phyloP scores from a whole-genome alignment of 192 early-diverging fungal species.

The Rhizophagus clarus region DNA sequence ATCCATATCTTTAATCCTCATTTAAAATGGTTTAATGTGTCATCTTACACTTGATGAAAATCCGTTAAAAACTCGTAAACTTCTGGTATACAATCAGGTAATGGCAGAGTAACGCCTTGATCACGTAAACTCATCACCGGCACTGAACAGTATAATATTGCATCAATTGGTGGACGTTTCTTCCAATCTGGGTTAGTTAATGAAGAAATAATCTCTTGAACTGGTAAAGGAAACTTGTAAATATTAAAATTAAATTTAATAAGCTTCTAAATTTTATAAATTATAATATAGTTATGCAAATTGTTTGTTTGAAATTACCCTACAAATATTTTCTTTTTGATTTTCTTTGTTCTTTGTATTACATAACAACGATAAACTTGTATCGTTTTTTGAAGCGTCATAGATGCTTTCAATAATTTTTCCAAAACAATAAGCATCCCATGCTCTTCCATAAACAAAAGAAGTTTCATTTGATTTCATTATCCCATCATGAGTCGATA shows the following conservation, averaged over 20 bases:
- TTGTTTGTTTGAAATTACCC: not conserved
- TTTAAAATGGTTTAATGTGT: not conserved
- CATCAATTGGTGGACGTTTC: conserved; percentile 50
- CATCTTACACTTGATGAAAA: conserved; percentile 53
- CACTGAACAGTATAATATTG: conserved; percentile 51
- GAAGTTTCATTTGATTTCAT: conserved; percentile 19
- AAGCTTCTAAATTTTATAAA: not conserved
- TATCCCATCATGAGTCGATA: not conserved
- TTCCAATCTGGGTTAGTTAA: conserved; percentile 49
- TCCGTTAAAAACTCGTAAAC: conserved; percentile 60
- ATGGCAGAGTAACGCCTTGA: conserved; percentile 44
- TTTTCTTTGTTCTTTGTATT: not conserved
- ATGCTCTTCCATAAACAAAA: conserved; percentile 52
- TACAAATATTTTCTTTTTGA: not conserved
- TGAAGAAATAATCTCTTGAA: conserved; percentile 46
- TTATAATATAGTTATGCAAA: too few relatives aligned
- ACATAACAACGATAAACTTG: conserved; percentile 27
- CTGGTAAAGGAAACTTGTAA: conserved; percentile 48
- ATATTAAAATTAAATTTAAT: not conserved
- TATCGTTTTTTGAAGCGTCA: conserved; percentile 36
- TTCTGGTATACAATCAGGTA: conserved; percentile 51
- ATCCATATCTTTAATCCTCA: not conserved
- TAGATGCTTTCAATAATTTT: conserved; percentile 51
- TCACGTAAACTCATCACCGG: conserved; percentile 47
- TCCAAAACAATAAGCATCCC: conserved; percentile 57